Evolutionary conservation across 1,284 basidiomycete genomes (phyloP).

Genomic region (Porogramme epimiltina): DNA sequence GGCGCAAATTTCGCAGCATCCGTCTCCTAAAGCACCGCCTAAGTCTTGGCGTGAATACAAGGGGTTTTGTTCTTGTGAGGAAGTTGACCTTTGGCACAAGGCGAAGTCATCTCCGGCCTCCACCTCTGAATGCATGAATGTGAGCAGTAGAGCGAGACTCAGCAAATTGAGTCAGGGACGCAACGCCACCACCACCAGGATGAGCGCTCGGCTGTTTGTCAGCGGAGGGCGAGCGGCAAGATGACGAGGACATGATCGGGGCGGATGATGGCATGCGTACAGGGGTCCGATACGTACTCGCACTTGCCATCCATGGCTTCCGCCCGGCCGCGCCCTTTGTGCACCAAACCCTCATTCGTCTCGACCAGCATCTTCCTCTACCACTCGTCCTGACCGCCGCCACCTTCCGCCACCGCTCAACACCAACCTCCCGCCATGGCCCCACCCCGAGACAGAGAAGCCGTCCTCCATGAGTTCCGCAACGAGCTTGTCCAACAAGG

Average conservation of each 20-base stretch:
- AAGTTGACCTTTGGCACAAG: too few species aligned
- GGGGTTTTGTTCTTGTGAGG: too few species aligned
- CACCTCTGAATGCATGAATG: too few species aligned
- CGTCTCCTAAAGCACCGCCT: too few species aligned
- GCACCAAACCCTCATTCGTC: not conserved
- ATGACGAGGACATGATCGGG: constrained; percentile 10
- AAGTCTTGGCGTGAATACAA: too few species aligned
- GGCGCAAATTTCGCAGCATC: too few species aligned
- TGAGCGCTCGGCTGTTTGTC: not conserved
- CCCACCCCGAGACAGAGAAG: constrained; percentile 15
- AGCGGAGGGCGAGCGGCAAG: not conserved
- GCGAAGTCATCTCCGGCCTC: too few species aligned
- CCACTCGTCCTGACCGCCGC: not conserved
- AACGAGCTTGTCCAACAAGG: constrained; percentile 50
- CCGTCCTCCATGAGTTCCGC: constrained; percentile 42
- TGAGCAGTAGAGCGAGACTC: too few species aligned
- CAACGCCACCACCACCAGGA: not conserved
- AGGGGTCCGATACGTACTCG: constrained; percentile 2
- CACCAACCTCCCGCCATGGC: not conserved
- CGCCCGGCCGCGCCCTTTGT: constrained; percentile 1
- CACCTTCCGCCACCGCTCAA: not conserved
- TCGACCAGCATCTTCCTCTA: too few species aligned
- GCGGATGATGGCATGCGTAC: constrained; percentile 2
- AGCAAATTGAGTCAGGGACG: not conserved
- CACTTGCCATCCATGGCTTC: constrained; percentile 9